Evolutionary conservation across 139 green algal species (phyloP).

Genomic region (Edaphochlamys debaryana): DNA sequence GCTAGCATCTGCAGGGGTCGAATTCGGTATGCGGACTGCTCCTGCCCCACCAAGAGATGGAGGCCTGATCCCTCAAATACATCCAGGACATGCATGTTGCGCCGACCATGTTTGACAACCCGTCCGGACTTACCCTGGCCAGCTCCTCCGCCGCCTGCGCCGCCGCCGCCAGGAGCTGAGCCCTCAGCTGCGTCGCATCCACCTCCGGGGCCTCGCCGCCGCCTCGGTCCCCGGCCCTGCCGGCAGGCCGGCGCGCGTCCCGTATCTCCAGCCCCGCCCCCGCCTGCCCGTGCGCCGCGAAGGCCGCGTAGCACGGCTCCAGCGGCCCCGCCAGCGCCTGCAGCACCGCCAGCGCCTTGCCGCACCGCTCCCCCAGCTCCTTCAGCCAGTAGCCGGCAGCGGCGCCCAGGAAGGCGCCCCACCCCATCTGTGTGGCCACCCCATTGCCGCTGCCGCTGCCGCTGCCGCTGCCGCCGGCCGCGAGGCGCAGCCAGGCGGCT

Average conservation of each 20-base stretch:
- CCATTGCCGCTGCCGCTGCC: no score
- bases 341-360: not conserved
- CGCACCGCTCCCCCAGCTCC: not conserved
- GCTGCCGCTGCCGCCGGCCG: not conserved
- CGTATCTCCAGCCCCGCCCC: not conserved
- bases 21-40: no score
- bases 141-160: not conserved
- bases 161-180: slow-evolving; percentile 10
- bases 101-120: not conserved
- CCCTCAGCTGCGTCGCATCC: slow-evolving; percentile 21
- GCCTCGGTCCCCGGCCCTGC: not conserved
- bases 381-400: not conserved
- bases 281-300: not conserved
- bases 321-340: not conserved
- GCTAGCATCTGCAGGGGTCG: no score
- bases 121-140: not conserved
- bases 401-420: not conserved
- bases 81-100: not conserved
- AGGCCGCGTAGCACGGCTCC: slow-evolving; percentile 1
- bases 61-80: no score
- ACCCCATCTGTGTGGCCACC: not conserved
- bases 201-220: not conserved
- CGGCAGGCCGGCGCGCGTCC: no score
- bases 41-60: no score
- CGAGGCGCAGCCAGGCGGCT: not conserved